A percentile compares a stretch with the other conserved stretches of the same genome.
Conservation (phyloP, 805 yeast genomes). For the Sugiyamaella smithiae region DNA sequence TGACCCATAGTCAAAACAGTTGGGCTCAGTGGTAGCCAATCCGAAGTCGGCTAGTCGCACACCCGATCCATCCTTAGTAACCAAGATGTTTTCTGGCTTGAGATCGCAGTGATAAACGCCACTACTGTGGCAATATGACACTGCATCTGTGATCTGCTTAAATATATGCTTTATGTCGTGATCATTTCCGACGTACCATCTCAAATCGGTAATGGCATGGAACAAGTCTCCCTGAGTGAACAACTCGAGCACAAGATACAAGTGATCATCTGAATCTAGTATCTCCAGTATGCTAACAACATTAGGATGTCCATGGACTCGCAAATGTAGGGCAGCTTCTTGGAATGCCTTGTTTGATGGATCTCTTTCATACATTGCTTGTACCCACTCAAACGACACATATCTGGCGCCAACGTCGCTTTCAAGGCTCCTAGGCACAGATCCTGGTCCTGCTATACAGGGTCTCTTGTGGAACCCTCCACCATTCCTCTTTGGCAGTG, state of each 20-base stretch:
- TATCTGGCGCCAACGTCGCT: slow-evolving; percentile 9
- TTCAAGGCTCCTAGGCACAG: background rate
- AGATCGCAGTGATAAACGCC: slow-evolving; percentile 87
- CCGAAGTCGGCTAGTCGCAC: slow-evolving; percentile 80
- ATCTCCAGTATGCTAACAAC: slow-evolving; percentile 71
- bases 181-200: slow-evolving; percentile 46
- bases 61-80: slow-evolving; percentile 51
- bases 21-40: slow-evolving; percentile 61
- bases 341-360: slow-evolving; percentile 34
- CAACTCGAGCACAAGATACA: slow-evolving; percentile 82
- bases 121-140: slow-evolving; percentile 71
- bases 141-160: slow-evolving; percentile 72
- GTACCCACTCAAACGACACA: slow-evolving; percentile 33
- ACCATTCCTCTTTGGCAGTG: slow-evolving; percentile 28
- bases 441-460: background rate
- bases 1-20: slow-evolving; percentile 71
- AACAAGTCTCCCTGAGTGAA: slow-evolving; percentile 77
- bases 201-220: slow-evolving; percentile 69
- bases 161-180: slow-evolving; percentile 56
- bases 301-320: slow-evolving; percentile 74
- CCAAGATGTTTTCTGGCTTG: slow-evolving; percentile 85
- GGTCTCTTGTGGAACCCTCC: background rate
- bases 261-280: slow-evolving; percentile 48
- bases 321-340: slow-evolving; percentile 70
- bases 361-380: slow-evolving; percentile 29